Percentiles rank a stretch among this genome's conserved stretches.
phyloP scores from a whole-genome alignment of 345 rosid genomes.

The Lumnitzera racemosa region DNA sequence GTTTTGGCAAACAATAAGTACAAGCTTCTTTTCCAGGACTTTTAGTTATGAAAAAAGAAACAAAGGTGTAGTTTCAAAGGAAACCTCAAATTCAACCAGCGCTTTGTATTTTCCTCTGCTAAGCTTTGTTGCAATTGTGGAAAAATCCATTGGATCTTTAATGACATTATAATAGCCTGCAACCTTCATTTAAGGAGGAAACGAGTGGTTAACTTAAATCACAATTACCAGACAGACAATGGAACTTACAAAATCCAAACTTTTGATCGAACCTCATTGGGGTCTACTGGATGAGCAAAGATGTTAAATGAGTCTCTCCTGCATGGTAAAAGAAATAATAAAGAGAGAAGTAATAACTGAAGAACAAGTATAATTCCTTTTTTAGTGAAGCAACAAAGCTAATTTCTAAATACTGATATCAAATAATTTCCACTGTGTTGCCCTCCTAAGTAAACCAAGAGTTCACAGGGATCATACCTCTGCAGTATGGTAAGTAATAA shows the following conservation, averaged over 20 bases:
- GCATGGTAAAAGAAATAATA: slow-evolving; percentile 1
- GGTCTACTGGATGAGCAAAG: slow-evolving; percentile 23
- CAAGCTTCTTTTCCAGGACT: not conserved
- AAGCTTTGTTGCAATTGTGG: slow-evolving; percentile 21
- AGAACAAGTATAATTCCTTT: not conserved
- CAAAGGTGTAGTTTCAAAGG: not conserved
- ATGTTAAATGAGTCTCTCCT: slow-evolving; percentile 21
- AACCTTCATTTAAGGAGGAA: slow-evolving; percentile 16
- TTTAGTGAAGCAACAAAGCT: not conserved
- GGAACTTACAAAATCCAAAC: slow-evolving; percentile 1
- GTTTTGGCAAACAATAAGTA: no score
- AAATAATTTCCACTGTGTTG: no score
- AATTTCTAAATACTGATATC: not conserved
- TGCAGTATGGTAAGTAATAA: slow-evolving; percentile 15
- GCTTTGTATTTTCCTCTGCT: slow-evolving; percentile 17
- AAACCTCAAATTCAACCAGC: slow-evolving; percentile 25
- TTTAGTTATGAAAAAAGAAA: not conserved
- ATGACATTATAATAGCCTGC: slow-evolving; percentile 18
- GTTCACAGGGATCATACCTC: slow-evolving; percentile 10
- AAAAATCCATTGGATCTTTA: slow-evolving; percentile 30
- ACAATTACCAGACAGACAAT: not conserved
- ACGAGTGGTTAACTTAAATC: slow-evolving; percentile 3
- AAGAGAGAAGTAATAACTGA: not conserved
- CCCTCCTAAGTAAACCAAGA: no score
- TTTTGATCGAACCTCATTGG: slow-evolving; percentile 16